These are phyloP conservation scores for Metarhizium rileyi DNA, from an alignment of 2,329 filamentous ascomycete genomes.

Conservation along the genomic window DNA sequence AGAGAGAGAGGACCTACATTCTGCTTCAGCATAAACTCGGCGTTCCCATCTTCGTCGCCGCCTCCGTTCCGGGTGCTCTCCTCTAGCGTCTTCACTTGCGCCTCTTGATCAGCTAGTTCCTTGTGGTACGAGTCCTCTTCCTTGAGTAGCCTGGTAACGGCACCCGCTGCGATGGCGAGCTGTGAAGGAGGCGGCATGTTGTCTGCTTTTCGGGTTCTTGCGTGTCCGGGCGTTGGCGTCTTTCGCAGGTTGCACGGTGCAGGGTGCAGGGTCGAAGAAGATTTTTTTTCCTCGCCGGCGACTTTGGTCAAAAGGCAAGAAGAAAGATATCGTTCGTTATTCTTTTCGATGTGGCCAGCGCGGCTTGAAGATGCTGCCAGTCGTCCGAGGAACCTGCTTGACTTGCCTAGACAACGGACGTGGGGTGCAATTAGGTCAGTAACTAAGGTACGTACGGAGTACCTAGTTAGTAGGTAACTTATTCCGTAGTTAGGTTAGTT, in stretches of 20 bases:
- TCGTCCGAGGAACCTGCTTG: background rate
- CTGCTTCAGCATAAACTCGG: constrained; percentile 71
- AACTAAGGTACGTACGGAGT: too few species aligned
- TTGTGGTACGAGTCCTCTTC: constrained; percentile 87
- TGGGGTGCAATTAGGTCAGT: constrained; percentile 4
- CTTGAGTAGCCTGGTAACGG: constrained; percentile 77
- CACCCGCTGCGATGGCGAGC: constrained; percentile 69
- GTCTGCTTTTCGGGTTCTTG: background rate
- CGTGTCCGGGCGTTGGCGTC: background rate
- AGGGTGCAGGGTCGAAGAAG: too few species aligned
- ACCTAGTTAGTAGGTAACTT: too few species aligned
- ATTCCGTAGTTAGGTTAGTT: too few species aligned
- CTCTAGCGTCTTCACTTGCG: constrained; percentile 59
- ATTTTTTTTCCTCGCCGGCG: too few species aligned
- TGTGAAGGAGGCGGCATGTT: constrained; percentile 68
- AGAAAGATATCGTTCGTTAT: background rate
- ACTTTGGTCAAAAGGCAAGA: too few species aligned
- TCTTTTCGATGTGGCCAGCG: background rate
- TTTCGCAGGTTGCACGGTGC: too few species aligned
- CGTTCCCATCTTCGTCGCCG: constrained; percentile 59
- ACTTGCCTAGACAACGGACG: background rate
- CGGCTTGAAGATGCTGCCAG: constrained; percentile 12
- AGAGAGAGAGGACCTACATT: constrained; percentile 49
- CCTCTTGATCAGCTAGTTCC: constrained; percentile 68
- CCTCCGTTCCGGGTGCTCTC: constrained; percentile 42